Percentiles rank a stretch among this genome's conserved stretches.
phyloP scores from a whole-genome alignment of 2,329 filamentous ascomycete species.

The Diaporthe citriasiana region DNA sequence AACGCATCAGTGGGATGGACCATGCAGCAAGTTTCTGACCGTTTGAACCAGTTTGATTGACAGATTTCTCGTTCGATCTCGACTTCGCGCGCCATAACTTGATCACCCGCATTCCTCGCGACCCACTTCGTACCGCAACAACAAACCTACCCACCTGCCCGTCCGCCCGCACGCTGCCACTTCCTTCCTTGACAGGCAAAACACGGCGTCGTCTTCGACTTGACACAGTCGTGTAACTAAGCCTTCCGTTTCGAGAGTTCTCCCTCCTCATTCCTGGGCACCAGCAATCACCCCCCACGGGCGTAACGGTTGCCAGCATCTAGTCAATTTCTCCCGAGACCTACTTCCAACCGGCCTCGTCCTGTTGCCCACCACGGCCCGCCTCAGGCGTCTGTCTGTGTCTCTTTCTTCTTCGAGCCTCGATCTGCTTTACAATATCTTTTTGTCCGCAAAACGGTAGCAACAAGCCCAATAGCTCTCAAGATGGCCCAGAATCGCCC shows the following conservation, averaged over 20 bases:
- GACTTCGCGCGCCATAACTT: slow-evolving; percentile 33
- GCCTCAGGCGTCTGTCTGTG: slow-evolving; percentile 45
- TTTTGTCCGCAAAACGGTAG: slow-evolving; percentile 46
- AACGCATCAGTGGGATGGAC: slow-evolving; percentile 24
- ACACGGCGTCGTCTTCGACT: slow-evolving; percentile 16
- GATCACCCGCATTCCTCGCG: slow-evolving; percentile 38
- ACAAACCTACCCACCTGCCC: slow-evolving; percentile 29
- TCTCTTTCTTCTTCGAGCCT: slow-evolving; percentile 44
- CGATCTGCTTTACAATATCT: slow-evolving; percentile 38
- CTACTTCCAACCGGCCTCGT: neutral
- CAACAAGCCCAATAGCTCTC: slow-evolving; percentile 43
- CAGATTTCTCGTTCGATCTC: slow-evolving; percentile 22
- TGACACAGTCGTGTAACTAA: neutral
- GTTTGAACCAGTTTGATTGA: slow-evolving; percentile 38
- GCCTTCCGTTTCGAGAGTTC: neutral
- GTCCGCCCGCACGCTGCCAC: slow-evolving; percentile 12
- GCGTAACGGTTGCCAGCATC: slow-evolving; percentile 28
- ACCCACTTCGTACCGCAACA: slow-evolving; percentile 31
- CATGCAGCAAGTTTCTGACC: slow-evolving; percentile 33
- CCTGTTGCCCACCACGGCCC: slow-evolving; percentile 53
- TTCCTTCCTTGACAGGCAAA: slow-evolving; percentile 30
- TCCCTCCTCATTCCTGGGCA: neutral
- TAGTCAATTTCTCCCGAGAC: slow-evolving; percentile 20
- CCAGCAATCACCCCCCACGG: slow-evolving; percentile 28
- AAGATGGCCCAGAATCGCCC: slow-evolving; percentile 92